Base-by-base conservation (phyloP, 2,329 filamentous ascomycete species). In the Nemania abortiva region DNA sequence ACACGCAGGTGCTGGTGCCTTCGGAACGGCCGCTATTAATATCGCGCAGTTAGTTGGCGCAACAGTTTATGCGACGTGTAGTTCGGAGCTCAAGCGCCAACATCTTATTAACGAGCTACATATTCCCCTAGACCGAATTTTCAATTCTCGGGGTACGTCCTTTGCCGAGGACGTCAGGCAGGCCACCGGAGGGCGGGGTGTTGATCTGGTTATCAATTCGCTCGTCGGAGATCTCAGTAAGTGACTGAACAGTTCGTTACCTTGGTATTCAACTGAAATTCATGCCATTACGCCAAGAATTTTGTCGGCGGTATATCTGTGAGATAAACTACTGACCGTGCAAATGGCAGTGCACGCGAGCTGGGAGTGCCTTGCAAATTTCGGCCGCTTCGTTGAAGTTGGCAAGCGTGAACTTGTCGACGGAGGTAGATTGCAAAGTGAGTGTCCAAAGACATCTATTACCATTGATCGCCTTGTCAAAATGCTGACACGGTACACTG, bases 121-220 rank as follows among this genome's bases (percentile, higher is more conserved):
- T 13, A 2, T 66, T 1, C 56, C 63, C 7, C 2, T n/a, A 1
- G 31, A 29, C 2, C 29, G 54, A 7, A 47, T 65, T 6, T 65
- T 65, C 34, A 6, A 11, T 15, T 54, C 55, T 13, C 54, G 47
- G 15, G 22, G 34, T 15, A 15, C 31, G 1, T n/a, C 18, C 1
- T 59, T 65, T n/a, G 22, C 24, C 3, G 13, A 15, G 11, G 9
- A 3, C 6, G 20, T 66, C 7, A 49, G 1, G 20, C 1, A 39
- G 1, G 15, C 22, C 1, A 66, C 64, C 0, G 1, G 7, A n/a
- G 64, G 64, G 20, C 18, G 29, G 0, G 64, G 64, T 3, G 57
- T 66, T 10, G 79, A 83, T 56, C 74, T 83, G 1, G 70, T 82
- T 0, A 66, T 84, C 15, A 82, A 84, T 73, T 84, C 81, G 0